Conservation (phyloP, 2,329 filamentous ascomycete species). For the Didymella exigua region DNA sequence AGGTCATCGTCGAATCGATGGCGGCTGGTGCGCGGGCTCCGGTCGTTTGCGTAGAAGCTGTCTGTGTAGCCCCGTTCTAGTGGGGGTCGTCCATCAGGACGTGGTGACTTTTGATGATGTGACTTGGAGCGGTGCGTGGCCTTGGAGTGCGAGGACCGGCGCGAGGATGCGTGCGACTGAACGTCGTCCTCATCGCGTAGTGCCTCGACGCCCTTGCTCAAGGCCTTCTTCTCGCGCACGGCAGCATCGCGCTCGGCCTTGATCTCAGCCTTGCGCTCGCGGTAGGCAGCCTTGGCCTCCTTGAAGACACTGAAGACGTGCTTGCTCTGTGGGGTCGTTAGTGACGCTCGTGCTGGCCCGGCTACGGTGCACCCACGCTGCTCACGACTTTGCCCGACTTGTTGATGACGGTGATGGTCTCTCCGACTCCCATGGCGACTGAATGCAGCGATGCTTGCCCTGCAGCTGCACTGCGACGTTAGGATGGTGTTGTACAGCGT, state of each 20-base stretch:
- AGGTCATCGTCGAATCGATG: slow-evolving; percentile 43
- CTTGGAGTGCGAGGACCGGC: slow-evolving; percentile 15
- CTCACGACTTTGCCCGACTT: slow-evolving; percentile 89
- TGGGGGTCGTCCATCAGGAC: slow-evolving; percentile 33
- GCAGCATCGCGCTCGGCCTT: slow-evolving; percentile 70
- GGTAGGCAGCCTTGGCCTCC: slow-evolving; percentile 86
- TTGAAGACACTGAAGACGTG: slow-evolving; percentile 89
- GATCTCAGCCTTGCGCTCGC: slow-evolving; percentile 83
- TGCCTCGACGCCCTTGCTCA: slow-evolving; percentile 63
- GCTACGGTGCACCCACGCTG: slow-evolving; percentile 65
- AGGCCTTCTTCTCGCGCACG: slow-evolving; percentile 59
- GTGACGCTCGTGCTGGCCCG: slow-evolving; percentile 6
- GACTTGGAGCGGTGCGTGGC: slow-evolving; percentile 35
- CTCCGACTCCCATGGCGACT: slow-evolving; percentile 54
- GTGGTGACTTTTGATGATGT: slow-evolving; percentile 23
- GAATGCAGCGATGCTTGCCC: slow-evolving; percentile 16
- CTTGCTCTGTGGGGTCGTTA: slow-evolving; percentile 69
- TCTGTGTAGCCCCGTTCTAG: slow-evolving; percentile 55
- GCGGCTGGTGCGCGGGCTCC: slow-evolving; percentile 25
- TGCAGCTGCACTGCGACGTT: slow-evolving; percentile 32
- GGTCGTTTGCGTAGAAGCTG: slow-evolving; percentile 50
- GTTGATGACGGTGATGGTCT: slow-evolving; percentile 89
- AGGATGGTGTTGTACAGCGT: slow-evolving; percentile 22
- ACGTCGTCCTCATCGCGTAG: slow-evolving; percentile 51
- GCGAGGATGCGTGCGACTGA: slow-evolving; percentile 42